Conservation (phyloP, 2,329 filamentous ascomycete genomes). For the Pyrenochaeta sp. region DNA sequence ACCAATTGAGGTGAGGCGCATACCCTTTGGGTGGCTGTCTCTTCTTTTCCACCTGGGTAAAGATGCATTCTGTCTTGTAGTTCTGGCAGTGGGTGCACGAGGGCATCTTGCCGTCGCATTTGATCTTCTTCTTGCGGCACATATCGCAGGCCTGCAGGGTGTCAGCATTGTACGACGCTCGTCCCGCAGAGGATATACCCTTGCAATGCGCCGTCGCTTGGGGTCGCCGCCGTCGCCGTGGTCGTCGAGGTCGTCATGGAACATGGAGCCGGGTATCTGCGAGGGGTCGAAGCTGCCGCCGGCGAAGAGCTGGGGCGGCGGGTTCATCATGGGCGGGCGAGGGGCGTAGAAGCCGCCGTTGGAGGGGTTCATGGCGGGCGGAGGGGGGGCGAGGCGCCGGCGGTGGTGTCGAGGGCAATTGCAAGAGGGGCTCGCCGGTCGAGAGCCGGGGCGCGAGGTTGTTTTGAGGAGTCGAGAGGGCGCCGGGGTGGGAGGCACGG, state of each 20-base stretch:
- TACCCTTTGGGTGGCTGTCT: slow-evolving; percentile 95
- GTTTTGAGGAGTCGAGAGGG: slow-evolving; percentile 30
- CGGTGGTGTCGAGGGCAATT: slow-evolving; percentile 7
- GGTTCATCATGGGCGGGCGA: slow-evolving; percentile 48
- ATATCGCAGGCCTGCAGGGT: slow-evolving; percentile 81
- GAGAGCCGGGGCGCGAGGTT: slow-evolving; percentile 18
- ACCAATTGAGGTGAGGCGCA: neutral
- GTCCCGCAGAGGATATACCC: slow-evolving; percentile 61
- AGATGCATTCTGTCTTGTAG: slow-evolving; percentile 97
- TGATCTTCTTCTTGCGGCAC: slow-evolving; percentile 96
- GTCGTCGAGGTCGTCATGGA: slow-evolving; percentile 61
- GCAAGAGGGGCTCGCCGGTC: slow-evolving; percentile 25
- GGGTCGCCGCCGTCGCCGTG: slow-evolving; percentile 72
- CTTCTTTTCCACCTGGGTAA: slow-evolving; percentile 99
- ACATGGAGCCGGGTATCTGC: slow-evolving; percentile 47
- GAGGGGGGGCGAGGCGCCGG: neutral
- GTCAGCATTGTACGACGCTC: slow-evolving; percentile 26
- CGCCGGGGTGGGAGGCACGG: slow-evolving; percentile 21
- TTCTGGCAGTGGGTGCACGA: slow-evolving; percentile 96
- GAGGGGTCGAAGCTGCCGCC: slow-evolving; percentile 46
- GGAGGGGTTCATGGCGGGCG: slow-evolving; percentile 41
- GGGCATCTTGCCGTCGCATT: slow-evolving; percentile 95
- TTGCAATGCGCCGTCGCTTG: slow-evolving; percentile 86
- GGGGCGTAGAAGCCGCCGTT: slow-evolving; percentile 43
- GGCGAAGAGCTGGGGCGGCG: slow-evolving; percentile 50